A percentile compares a stretch with the other conserved stretches of the same genome.
phyloP scores from a whole-genome alignment of 441 rosid genomes.

The Croton laevigatus region DNA sequence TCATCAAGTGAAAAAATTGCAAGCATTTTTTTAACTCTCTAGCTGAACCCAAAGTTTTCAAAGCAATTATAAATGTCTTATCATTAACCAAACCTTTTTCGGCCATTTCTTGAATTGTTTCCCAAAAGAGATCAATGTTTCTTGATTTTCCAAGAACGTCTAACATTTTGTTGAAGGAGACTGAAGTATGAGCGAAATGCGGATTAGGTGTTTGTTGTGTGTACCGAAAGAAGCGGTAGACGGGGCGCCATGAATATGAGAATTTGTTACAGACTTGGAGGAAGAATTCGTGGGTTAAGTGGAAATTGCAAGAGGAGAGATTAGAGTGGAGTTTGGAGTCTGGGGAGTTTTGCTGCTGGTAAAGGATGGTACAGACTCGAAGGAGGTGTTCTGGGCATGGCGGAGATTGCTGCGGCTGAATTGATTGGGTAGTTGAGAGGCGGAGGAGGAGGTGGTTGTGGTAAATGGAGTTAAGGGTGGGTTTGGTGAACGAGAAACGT shows the following conservation, averaged over 20 bases:
- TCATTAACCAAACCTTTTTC: constrained; percentile 47
- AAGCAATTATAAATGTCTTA: constrained; percentile 54
- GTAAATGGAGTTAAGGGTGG: constrained; percentile 9
- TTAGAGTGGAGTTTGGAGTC: constrained; percentile 53
- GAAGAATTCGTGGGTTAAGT: constrained; percentile 57
- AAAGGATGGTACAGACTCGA: constrained; percentile 74
- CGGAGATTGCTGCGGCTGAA: constrained; percentile 20
- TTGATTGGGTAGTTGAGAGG: constrained; percentile 24
- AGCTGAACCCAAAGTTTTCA: constrained; percentile 54
- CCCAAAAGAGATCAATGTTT: constrained; percentile 74
- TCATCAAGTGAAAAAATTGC: constrained; percentile 58
- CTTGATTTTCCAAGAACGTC: constrained; percentile 59
- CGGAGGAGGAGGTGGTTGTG: constrained; percentile 20
- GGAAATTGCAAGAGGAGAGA: constrained; percentile 41
- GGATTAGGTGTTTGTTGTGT: constrained; percentile 35
- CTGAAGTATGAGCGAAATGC: constrained; percentile 42
- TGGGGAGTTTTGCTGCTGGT: constrained; percentile 57
- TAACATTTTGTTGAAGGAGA: constrained; percentile 65
- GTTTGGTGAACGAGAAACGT: background rate
- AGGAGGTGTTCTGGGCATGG: constrained; percentile 45
- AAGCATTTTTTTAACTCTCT: constrained; percentile 74
- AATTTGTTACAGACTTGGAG: constrained; percentile 88
- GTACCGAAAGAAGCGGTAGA: constrained; percentile 66
- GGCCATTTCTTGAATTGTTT: constrained; percentile 43
- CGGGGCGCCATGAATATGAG: constrained; percentile 80